Evolutionary conservation across 768 basidiomycete species (phyloP).

Genomic region (Dacryopinax primogenitus): DNA sequence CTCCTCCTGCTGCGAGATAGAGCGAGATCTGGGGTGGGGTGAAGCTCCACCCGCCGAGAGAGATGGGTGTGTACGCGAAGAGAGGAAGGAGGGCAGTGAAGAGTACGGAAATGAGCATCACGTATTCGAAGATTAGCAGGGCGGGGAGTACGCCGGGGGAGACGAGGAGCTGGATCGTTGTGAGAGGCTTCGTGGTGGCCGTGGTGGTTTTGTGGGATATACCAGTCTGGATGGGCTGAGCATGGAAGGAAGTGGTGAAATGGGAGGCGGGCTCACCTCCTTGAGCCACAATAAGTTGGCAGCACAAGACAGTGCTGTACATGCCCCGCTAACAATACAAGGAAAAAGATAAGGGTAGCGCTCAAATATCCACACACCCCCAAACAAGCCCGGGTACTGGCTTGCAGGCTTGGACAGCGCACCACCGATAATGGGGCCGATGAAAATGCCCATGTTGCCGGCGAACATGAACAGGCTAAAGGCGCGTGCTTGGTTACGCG

Average conservation of each 20-base stretch:
- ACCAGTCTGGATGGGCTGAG: background rate
- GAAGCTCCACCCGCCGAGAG: constrained; percentile 31
- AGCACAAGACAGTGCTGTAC: background rate
- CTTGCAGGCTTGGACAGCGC: background rate
- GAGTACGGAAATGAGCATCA: background rate
- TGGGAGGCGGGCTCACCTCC: background rate
- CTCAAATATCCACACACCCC: background rate
- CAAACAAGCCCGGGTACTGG: background rate
- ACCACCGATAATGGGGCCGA: background rate
- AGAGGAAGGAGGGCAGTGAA: constrained; percentile 23
- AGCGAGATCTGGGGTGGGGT: constrained; percentile 31
- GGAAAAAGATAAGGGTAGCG: background rate
- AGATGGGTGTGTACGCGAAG: constrained; percentile 31
- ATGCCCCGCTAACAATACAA: background rate
- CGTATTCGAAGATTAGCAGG: constrained; percentile 12
- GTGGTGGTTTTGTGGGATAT: background rate
- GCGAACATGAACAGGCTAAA: background rate
- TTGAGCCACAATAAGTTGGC: background rate
- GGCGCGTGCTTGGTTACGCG: background rate
- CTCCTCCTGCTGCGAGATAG: constrained; percentile 29
- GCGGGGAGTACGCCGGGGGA: constrained; percentile 9
- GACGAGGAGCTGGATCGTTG: background rate
- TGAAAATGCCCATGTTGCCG: background rate
- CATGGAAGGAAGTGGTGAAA: background rate
- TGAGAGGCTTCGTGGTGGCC: background rate